A percentile compares a stretch with the other conserved stretches of the same genome.
phyloP scores from a whole-genome alignment of 2,329 filamentous ascomycete species.

The Talaromyces sp. region DNA sequence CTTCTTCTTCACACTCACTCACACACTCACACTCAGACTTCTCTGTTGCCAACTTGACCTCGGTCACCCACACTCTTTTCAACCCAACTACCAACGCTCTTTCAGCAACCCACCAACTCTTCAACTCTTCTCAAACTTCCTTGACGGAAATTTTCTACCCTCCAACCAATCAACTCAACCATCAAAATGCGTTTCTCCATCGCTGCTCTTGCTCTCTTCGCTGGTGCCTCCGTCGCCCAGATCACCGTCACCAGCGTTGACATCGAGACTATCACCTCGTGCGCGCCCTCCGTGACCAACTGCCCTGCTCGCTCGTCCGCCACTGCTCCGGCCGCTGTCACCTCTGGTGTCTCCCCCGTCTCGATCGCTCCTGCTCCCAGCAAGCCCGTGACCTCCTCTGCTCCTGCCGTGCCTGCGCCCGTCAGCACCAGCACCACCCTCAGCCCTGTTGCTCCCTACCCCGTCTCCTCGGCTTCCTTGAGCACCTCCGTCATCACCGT shows the following conservation, averaged over 20 bases:
- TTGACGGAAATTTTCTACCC: constrained; percentile 26
- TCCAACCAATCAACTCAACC: constrained; percentile 20
- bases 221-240: constrained; percentile 33
- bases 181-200: constrained; percentile 46
- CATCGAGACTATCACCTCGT: constrained; percentile 61
- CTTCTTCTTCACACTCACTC: constrained; percentile 4
- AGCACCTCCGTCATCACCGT: constrained; percentile 28
- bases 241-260: constrained; percentile 57
- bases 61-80: constrained; percentile 45
- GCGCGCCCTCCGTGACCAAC: constrained; percentile 59
- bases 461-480: constrained; percentile 9
- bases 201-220: constrained; percentile 40
- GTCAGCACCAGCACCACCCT: constrained; percentile 18
- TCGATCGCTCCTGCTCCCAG: constrained; percentile 25
- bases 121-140: constrained; percentile 22
- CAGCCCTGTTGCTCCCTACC: constrained; percentile 14
- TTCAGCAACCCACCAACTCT: constrained; percentile 29
- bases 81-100: constrained; percentile 37
- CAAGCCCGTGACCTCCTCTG: constrained; percentile 21
- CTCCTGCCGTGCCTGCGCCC: constrained; percentile 11
- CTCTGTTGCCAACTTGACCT: constrained; percentile 40
- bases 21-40: constrained; percentile 24
- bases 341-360: constrained; percentile 13
- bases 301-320: constrained; percentile 42
- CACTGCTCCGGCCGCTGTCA: constrained; percentile 8